A percentile compares a stretch with the other conserved stretches of the same genome.
Conservation (phyloP, 306 rosid species). For the Biancaea sappan region DNA sequence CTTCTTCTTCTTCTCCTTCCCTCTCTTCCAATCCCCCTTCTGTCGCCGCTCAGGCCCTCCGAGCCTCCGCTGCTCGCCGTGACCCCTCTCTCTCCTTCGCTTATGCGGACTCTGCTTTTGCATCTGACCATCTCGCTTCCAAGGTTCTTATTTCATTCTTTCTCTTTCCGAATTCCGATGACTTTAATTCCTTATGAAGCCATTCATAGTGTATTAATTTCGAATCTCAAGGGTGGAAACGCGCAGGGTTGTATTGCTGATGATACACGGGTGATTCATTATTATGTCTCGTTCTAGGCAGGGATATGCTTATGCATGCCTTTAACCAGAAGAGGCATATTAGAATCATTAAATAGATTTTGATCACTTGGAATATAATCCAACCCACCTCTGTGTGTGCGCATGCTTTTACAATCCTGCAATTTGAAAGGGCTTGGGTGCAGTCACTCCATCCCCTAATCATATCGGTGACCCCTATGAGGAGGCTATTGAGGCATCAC, state of each 20-base stretch:
- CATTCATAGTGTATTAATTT: too few relatives aligned
- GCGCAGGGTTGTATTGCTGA: too few relatives aligned
- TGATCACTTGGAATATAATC: not conserved
- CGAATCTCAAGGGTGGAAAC: too few relatives aligned
- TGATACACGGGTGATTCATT: too few relatives aligned
- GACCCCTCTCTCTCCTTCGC: constrained; percentile 55
- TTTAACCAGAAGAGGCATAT: too few relatives aligned
- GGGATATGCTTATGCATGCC: too few relatives aligned
- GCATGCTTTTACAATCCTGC: constrained; percentile 69
- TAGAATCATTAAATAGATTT: not conserved
- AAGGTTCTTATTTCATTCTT: constrained; percentile 42
- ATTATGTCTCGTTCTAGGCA: not conserved
- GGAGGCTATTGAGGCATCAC: constrained; percentile 76
- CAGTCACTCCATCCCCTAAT: constrained; percentile 75
- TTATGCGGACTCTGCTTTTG: constrained; percentile 7
- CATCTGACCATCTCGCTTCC: constrained; percentile 48
- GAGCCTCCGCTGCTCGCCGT: constrained; percentile 61
- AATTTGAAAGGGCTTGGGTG: constrained; percentile 74
- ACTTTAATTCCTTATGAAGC: too few relatives aligned
- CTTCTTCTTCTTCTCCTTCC: constrained; percentile 33
- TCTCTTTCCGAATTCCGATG: too few relatives aligned
- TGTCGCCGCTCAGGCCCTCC: constrained; percentile 85
- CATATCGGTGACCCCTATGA: constrained; percentile 85
- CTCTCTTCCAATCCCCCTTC: constrained; percentile 34
- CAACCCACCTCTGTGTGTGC: not conserved